Base-by-base conservation (phyloP, 352 stramenopile species). In the Phytophthora tubulina region DNA sequence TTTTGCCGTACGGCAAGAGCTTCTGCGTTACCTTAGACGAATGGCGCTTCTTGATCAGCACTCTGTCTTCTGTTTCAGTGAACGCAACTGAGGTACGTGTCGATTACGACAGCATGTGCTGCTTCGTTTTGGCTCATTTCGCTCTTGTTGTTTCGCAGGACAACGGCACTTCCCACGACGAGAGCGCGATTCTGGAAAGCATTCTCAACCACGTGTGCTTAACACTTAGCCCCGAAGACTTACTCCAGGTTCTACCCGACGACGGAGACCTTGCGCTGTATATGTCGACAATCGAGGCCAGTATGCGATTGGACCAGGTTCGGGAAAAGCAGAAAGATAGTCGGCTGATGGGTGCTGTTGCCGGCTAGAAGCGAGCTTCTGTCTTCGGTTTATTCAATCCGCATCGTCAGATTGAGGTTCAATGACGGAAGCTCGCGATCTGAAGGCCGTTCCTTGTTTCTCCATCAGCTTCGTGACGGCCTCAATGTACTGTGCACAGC, bases 241-340 rank as follows among this genome's bases (percentile, higher is more conserved):
- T 95, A 17, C 78, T 96, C 3, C 73, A 93, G 42, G 83, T 96
- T 36, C 68, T 96, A 31, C 89, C 89, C 10, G 89, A 95, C 60
- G 86, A 94, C 41, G 86, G 85, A 7, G 87, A 95, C 54, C 68
- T 93, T 15, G 77, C 80, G 31, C 63, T 92, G 32, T 95, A 92
- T 67, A 91, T 95, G 69, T 82, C 84, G 54, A 92, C 84, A 2
- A 82, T 95, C 52, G 85, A 93, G 75, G 72, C 78, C 45, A 91
- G 81, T 50, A 76, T 90, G 48, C 81, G 78, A 0, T 66, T 92
- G 32, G 73, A 90, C 27, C 71, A 84, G 15, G 63, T 70, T 5
- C 74, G 77, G 9, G 67, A 85, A 59, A 78, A 78, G 41, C 71
- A 75, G 15, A 72, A 61, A 38, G 21, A 71, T 48, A 52, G 56